Conservation (phyloP, 495 filamentous ascomycete species). For the Delitschia confertaspora region DNA sequence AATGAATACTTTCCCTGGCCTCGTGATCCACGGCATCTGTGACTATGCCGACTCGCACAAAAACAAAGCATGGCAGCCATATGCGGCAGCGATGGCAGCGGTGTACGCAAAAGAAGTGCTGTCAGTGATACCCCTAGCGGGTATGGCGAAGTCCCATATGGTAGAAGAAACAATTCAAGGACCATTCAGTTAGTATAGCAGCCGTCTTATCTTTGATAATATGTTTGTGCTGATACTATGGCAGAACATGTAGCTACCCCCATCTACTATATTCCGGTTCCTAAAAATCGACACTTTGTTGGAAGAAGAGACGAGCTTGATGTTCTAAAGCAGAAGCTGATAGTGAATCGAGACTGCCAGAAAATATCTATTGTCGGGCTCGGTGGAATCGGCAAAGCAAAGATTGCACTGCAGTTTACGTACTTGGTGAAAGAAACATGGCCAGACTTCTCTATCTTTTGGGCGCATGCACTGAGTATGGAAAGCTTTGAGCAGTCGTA, state of each 20-base stretch:
- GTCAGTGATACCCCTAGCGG: conserved; percentile 1
- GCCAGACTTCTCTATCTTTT: conserved; percentile 14
- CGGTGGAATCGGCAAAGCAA: conserved; percentile 11
- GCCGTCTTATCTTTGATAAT: too few species aligned
- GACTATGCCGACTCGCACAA: conserved; percentile 21
- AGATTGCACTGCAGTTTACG: conserved; percentile 11
- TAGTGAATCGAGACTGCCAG: conserved; percentile 3
- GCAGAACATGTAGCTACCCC: too few species aligned
- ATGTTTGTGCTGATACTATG: too few species aligned
- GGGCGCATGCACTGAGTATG: conserved; percentile 5
- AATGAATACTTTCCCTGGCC: conserved; percentile 8
- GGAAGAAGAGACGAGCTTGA: not conserved
- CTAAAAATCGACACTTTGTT: conserved; percentile 4
- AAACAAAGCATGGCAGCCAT: conserved; percentile 17
- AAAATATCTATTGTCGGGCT: conserved; percentile 9
- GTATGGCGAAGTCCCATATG: not conserved
- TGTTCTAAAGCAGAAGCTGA: conserved; percentile 4
- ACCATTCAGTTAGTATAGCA: not conserved
- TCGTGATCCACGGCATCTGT: conserved; percentile 19
- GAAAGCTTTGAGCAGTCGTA: conserved; percentile 12
- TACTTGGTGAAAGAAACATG: conserved; percentile 4
- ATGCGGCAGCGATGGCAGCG: conserved; percentile 14
- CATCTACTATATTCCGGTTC: conserved; percentile 2
- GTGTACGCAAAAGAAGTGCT: conserved; percentile 16
- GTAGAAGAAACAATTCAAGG: not conserved